Base-by-base conservation (phyloP, 2,329 filamentous ascomycete species). In the Phyllosticta paracitricarpa region DNA sequence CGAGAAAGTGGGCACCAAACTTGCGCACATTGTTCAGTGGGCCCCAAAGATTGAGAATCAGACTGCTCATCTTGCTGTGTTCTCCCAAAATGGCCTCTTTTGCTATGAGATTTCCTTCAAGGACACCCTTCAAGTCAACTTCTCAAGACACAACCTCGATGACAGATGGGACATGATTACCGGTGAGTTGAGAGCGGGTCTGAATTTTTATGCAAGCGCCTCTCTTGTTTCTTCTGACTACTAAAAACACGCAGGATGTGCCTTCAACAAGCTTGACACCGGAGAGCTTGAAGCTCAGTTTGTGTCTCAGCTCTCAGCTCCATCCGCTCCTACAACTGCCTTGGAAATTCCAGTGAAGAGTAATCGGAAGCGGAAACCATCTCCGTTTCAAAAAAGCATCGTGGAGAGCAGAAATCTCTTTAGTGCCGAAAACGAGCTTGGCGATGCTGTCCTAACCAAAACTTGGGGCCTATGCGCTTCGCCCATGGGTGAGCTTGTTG, bases 391-490 rank as follows among this genome's bases (percentile, higher is more conserved):
- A 30, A 65, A 72, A 26, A 71, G 72, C n/a, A 72, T 79, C 14
- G 63, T 66, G 9, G 72, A 75, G 22, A 70, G 66, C 6, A 69
- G 74, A 53, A 68, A 68, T 3, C 67, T 73, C 0, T 85, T 80
- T 67, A 79, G 80, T 64, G 72, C 77, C 3, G 74, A 79, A 48
- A 73, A 79, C 54, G 78, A 80, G 56, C 73, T 85, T 1, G 77
- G 76, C 24, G 79, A 79, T 5, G 71, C 80, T 58, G 76, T 78
- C 7, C 70, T 76, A n/a, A 74, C 78, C 6, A 79, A 79, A 63
- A 74, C 78, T 7, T 84, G 81, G 79, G 84, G 84, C 2, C 70
- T 84, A 5, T 75, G 78, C 10, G 60, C 66, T 2, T 78, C 77
- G 17, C 78, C 80, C 19, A 67, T 78, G 19, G 75, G 77, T 24